Evolutionary conservation across 805 yeast species (phyloP), one percentile per base, ranked within the genome.

Genomic region (Myxozyma melibiosi): DNA sequence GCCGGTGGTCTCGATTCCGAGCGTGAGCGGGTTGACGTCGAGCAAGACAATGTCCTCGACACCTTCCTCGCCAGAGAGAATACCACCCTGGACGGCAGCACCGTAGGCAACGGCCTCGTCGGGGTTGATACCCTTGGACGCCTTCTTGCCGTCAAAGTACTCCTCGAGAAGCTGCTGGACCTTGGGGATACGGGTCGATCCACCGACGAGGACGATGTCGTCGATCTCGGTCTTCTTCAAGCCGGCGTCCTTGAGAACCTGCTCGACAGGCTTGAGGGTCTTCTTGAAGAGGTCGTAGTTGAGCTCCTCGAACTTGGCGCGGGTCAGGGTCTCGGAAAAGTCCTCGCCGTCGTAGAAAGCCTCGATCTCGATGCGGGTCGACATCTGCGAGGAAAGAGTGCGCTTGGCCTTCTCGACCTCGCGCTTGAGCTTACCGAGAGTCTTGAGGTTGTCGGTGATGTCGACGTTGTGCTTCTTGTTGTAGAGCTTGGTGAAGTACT

Each of bases 41-140:
- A 92, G 84, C 71, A 91, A 82, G 64, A 92, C 92, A 68, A 87
- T 85, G 72, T 87, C 94, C 69, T 87, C 95, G 63, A 85, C 94
- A 74, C 95, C 94, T 70, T 86, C 90, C 77, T 91, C 97, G 76
- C 98, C 98, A 55, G 96, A 84, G 65, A 92, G 80, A 67, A 92
- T 95, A 80, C 98, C 98, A 57, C 96, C 98, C 80, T 92, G 99
- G 64, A 92, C 97, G 64, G 99, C 97, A 61, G 98, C 98, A 83
- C 99, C 99, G 70, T 85, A 92, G 42, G 98, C 99, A 71, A 92
- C 98, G 74, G 99, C 99, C 81, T 92, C 99, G 79, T 92, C 99
- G 64, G 99, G 98, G 81, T 92, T 92, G 71, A 92, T 92, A 70
- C 96, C 92, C 83, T 91, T 92, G 67, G 96, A 89, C 65, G 96